phyloP scores from a whole-genome alignment of 352 stramenopile species.

The Phytophthora citrophthora region DNA sequence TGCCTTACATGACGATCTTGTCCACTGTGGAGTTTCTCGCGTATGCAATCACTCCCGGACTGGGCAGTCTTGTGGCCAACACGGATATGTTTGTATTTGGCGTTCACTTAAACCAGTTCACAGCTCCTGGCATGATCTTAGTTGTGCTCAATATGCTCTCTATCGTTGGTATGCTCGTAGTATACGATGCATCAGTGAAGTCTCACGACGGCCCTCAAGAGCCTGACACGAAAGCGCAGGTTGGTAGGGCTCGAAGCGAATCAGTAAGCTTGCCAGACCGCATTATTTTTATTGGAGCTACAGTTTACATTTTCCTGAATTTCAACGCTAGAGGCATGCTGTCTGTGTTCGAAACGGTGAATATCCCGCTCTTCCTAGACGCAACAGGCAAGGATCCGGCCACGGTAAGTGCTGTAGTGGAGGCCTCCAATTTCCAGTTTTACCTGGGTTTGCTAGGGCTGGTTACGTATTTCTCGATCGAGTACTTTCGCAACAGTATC shows the following conservation, averaged over 20 bases:
- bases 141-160: conserved; percentile 61
- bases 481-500: conserved; percentile 66
- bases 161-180: conserved; percentile 59
- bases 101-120: conserved; percentile 77
- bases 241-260: conserved; percentile 31
- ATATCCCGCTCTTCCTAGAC: conserved; percentile 73
- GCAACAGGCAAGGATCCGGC: conserved; percentile 62
- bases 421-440: conserved; percentile 81
- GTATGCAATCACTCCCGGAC: conserved; percentile 69
- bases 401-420: conserved; percentile 50
- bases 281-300: conserved; percentile 62
- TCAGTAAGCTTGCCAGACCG: conserved; percentile 49
- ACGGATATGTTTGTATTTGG: conserved; percentile 56
- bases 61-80: conserved; percentile 62
- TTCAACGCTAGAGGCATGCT: conserved; percentile 76
- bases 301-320: conserved; percentile 78
- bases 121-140: conserved; percentile 59
- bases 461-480: conserved; percentile 74
- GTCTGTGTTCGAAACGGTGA: conserved; percentile 81
- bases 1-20: conserved; percentile 78
- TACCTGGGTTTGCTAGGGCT: conserved; percentile 72
- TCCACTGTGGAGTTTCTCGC: conserved; percentile 79
- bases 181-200: conserved; percentile 59
- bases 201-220: conserved; percentile 55
- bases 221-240: conserved; percentile 29